These are phyloP conservation scores for Plasmopara muralis DNA, from an alignment of 352 stramenopile species.

Conservation along the genomic window DNA sequence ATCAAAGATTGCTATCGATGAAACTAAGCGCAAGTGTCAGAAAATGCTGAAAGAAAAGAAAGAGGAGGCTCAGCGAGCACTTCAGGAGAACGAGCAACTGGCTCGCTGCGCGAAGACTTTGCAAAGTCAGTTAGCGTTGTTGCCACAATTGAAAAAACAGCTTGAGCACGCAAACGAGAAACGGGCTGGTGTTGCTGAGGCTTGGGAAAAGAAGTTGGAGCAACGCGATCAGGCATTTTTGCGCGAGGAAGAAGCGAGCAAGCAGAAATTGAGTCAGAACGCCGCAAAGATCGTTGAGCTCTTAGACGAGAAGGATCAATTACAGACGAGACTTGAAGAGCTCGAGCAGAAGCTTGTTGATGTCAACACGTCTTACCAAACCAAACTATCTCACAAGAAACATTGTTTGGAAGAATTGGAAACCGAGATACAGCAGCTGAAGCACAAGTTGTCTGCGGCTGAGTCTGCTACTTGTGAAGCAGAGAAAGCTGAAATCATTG, in stretches of 20 bases:
- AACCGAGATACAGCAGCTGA: constrained; percentile 22
- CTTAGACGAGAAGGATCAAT: too few relatives aligned
- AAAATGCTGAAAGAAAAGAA: constrained; percentile 50
- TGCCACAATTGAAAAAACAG: too few relatives aligned
- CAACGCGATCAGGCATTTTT: constrained; percentile 48
- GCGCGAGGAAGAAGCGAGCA: constrained; percentile 44
- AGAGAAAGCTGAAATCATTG: constrained; percentile 9
- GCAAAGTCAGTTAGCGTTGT: background rate
- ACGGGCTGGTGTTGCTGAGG: too few relatives aligned
- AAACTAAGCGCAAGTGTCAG: constrained; percentile 42
- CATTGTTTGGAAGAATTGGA: constrained; percentile 25
- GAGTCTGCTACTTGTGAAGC: constrained; percentile 17
- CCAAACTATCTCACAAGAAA: constrained; percentile 16
- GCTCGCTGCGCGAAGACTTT: constrained; percentile 22
- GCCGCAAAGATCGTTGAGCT: constrained; percentile 23
- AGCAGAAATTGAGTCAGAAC: constrained; percentile 25
- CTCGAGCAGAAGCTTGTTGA: too few relatives aligned
- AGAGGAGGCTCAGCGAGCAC: constrained; percentile 37
- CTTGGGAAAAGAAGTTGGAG: too few relatives aligned
- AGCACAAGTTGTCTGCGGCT: constrained; percentile 25
- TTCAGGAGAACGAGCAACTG: constrained; percentile 37
- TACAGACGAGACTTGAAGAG: too few relatives aligned
- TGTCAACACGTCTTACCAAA: too few relatives aligned
- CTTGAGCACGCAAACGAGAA: too few relatives aligned
- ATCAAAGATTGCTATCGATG: constrained; percentile 25